Evolutionary conservation across 2,329 filamentous ascomycete genomes (phyloP).

Genomic region (Fusarium tjaetaba): DNA sequence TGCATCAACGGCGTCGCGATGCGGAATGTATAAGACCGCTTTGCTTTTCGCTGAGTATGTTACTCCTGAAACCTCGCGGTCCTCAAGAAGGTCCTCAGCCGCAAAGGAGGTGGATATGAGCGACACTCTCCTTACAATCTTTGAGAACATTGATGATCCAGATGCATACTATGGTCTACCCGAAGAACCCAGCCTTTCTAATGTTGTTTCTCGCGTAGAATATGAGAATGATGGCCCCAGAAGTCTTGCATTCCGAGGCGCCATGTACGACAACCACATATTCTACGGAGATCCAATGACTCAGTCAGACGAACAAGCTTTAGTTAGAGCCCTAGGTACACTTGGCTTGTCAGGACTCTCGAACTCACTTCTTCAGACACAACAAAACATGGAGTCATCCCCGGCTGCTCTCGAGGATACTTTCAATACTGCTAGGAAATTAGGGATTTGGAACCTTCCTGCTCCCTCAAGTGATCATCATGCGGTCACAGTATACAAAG

Average conservation of each 20-base stretch:
- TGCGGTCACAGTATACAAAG: conserved; percentile 78
- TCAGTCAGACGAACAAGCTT: conserved; percentile 69
- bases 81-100: conserved; percentile 74
- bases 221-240: conserved; percentile 90
- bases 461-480: conserved; percentile 72
- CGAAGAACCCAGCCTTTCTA: conserved; percentile 78
- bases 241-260: conserved; percentile 88
- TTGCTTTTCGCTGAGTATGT: conserved; percentile 83
- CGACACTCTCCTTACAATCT: conserved; percentile 81
- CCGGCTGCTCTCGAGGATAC: conserved; percentile 74
- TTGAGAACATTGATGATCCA: conserved; percentile 92
- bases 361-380: conserved; percentile 77
- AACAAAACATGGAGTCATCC: conserved; percentile 68
- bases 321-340: conserved; percentile 80
- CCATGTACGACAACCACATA: conserved; percentile 88
- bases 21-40: conserved; percentile 88
- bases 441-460: conserved; percentile 93
- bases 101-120: conserved; percentile 65
- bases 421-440: conserved; percentile 79
- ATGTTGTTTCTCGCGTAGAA: conserved; percentile 83
- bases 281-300: conserved; percentile 66
- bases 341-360: conserved; percentile 89
- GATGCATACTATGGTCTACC: conserved; percentile 95
- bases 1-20: conserved; percentile 76
- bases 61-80: conserved; percentile 63